Evolutionary conservation across 495 filamentous ascomycete genomes (phyloP), one percentile per base, ranked within the genome.

Genomic region (Podospora didyma): DNA sequence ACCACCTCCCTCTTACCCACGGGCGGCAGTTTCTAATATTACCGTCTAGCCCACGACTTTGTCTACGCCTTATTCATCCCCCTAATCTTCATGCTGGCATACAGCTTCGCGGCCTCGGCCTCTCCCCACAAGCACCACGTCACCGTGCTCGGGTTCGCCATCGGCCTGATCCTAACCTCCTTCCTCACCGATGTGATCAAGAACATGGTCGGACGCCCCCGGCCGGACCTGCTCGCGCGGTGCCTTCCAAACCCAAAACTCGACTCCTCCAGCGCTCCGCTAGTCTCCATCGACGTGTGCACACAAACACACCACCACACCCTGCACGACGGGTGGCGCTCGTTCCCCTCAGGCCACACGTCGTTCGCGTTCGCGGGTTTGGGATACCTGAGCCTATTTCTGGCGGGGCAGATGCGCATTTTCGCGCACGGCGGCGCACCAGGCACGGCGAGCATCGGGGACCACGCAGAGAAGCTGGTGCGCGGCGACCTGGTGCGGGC

Each of bases 131-230:
- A 96, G 66, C 79, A 86, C 31, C 95, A 97, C 65, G 90, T 92
- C 58, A 87, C 90, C 0, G 65, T 94, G 26, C 82, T 99, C 3
- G 89, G 90, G 5, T 80, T 97, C 34, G 70, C 85, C 17, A 89
- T 91, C 54, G 81, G 88, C 49, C 67, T 97, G 19, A 79, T 90
- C 69, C 78, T 97, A 19, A 87, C 90, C 2, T 79, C 82, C 2
- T 86, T 96, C 68, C 75, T 97, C 10, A 97, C 95, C 51, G 95
- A 97, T 62, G 73, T 93, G 0, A 78, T 97, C 56, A 99, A 99
- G 66, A 97, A 97, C 67, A 81, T 85, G 0, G 89, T 96, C 41
- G 94, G 94, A 17, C 79, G 95, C 17, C 92, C 95, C 19, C 84
- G 94, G 6, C 94, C 94, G 6, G 94, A 99, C 67, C 73, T 98